Conservation (phyloP, 805 yeast genomes). For the Myxozyma geophila region DNA sequence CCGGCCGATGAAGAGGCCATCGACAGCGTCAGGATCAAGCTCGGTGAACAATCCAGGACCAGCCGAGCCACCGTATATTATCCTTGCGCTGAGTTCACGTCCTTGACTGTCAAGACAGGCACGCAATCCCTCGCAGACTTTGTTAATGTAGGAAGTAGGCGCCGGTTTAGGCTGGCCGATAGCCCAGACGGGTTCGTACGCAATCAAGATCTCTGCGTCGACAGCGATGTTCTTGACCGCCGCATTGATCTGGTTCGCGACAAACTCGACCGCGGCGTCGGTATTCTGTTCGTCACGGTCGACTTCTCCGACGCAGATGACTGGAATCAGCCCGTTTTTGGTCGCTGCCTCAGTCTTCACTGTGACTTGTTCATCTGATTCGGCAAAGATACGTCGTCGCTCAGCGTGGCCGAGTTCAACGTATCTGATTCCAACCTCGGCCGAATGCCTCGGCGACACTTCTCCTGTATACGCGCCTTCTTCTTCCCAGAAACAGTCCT, state of each 20-base stretch:
- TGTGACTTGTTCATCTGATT: constrained; percentile 40
- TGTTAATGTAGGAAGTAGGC: constrained; percentile 37
- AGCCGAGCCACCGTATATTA: constrained; percentile 43
- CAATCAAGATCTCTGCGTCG: constrained; percentile 35
- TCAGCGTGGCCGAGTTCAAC: constrained; percentile 45
- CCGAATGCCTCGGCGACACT: constrained; percentile 39
- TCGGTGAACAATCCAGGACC: constrained; percentile 39
- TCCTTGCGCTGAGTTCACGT: constrained; percentile 17
- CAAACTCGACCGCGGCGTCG: constrained; percentile 34
- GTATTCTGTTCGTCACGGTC: constrained; percentile 15
- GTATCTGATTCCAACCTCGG: constrained; percentile 37
- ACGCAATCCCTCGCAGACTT: constrained; percentile 38
- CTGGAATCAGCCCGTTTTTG: constrained; percentile 38
- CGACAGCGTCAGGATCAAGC: constrained; percentile 36
- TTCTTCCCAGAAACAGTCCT: constrained; percentile 41
- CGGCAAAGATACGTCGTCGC: constrained; percentile 40
- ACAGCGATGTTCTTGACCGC: constrained; percentile 18
- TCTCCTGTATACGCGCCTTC: constrained; percentile 43
- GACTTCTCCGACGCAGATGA: constrained; percentile 41
- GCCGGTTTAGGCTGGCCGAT: constrained; percentile 44
- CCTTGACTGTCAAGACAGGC: constrained; percentile 24
- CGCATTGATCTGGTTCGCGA: constrained; percentile 34
- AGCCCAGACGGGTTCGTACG: constrained; percentile 45
- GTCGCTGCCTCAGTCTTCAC: constrained; percentile 37
- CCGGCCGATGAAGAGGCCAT: constrained; percentile 42